phyloP scores from a whole-genome alignment of 345 rosid genomes.

The Syzygium oleosum region DNA sequence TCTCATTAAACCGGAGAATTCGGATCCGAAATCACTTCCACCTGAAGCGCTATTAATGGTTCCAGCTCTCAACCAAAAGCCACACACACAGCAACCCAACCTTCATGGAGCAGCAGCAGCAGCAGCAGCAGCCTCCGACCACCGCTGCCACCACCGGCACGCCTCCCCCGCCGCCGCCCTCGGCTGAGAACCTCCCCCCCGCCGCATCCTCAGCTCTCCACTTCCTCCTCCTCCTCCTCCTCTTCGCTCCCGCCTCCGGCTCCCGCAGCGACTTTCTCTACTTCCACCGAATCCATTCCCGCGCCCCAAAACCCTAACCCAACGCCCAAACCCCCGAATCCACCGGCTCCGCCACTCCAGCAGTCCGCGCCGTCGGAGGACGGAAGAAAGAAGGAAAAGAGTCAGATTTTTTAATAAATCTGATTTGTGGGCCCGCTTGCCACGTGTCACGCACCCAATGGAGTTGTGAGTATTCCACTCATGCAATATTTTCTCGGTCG shows the following conservation, averaged over 20 bases:
- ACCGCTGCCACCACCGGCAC: not conserved
- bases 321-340: slow-evolving; percentile 13
- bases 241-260: not conserved
- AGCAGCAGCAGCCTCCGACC: not conserved
- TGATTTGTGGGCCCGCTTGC: too few species aligned
- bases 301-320: slow-evolving; percentile 21
- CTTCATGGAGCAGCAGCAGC: not conserved
- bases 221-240: not conserved
- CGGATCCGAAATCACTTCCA: not conserved
- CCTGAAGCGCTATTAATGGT: not conserved
- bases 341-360: slow-evolving; percentile 1
- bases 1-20: not conserved
- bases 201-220: not conserved
- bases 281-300: slow-evolving; percentile 13
- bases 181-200: not conserved
- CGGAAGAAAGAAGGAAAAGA: too few species aligned
- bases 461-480: too few species aligned
- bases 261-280: slow-evolving; percentile 4
- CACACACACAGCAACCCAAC: not conserved
- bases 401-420: too few species aligned
- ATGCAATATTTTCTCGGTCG: too few species aligned
- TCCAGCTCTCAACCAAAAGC: not conserved
- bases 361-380: not conserved
- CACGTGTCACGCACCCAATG: too few species aligned
- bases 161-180: not conserved